Percentiles rank a stretch among this genome's conserved stretches.
Evolutionary conservation across 2,329 filamentous ascomycete species (phyloP).

Genomic region (Aspergillus sp.): DNA sequence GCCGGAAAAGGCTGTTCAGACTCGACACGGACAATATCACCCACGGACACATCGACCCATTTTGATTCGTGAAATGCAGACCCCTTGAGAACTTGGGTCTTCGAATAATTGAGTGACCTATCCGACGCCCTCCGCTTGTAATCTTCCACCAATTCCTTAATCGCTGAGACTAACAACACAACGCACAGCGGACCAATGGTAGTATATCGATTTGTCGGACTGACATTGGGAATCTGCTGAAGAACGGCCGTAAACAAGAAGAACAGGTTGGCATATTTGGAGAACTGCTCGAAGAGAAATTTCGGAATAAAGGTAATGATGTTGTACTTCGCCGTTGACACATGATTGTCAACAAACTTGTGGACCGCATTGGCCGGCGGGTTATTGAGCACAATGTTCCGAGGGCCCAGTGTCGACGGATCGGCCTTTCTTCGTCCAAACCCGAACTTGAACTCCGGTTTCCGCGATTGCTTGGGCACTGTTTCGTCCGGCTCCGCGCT

Average conservation of each 20-base stretch:
- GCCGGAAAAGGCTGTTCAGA: conserved; percentile 94
- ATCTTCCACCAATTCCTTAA: conserved; percentile 91
- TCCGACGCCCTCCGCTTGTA: conserved; percentile 84
- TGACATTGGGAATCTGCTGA: conserved; percentile 92
- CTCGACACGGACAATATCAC: conserved; percentile 86
- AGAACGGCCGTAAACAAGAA: conserved; percentile 95
- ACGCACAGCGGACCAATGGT: conserved; percentile 91
- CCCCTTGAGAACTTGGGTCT: conserved; percentile 73
- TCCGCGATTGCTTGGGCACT: conserved; percentile 55
- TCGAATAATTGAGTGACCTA: conserved; percentile 78
- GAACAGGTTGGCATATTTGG: conserved; percentile 97
- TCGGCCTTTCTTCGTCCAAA: conserved; percentile 80
- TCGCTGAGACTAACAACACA: conserved; percentile 87
- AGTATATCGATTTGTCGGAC: conserved; percentile 90
- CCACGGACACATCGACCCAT: conserved; percentile 90
- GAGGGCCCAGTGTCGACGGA: conserved; percentile 81
- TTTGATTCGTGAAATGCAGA: conserved; percentile 78
- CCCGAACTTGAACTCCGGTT: conserved; percentile 83
- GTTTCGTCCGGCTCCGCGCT: conserved; percentile 38
- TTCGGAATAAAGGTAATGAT: conserved; percentile 87
- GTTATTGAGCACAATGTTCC: conserved; percentile 94
- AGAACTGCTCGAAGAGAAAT: conserved; percentile 97
- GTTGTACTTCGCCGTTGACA: conserved; percentile 98
- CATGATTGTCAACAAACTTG: conserved; percentile 93
- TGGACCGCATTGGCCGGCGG: conserved; percentile 80